A percentile compares a stretch with the other conserved stretches of the same genome.
Conservation (phyloP, 345 rosid species). For the Bruguiera parviflora region DNA sequence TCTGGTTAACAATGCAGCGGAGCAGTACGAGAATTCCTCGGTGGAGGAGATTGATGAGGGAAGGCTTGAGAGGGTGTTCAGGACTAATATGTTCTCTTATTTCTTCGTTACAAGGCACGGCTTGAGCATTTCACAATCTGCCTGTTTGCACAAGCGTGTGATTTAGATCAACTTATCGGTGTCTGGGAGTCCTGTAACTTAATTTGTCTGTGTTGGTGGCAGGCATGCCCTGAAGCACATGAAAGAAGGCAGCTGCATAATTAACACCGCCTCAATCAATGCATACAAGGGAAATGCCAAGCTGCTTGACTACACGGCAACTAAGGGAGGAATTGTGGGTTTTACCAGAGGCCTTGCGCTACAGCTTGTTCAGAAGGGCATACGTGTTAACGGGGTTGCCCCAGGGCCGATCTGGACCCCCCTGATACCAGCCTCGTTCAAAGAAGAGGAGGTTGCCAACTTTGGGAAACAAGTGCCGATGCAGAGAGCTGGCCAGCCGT, state of each 20-base stretch:
- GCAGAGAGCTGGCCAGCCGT: constrained; percentile 80
- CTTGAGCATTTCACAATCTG: not conserved
- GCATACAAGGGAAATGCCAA: constrained; percentile 55
- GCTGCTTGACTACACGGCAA: constrained; percentile 65
- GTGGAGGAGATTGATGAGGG: constrained; percentile 69
- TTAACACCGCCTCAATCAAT: constrained; percentile 66
- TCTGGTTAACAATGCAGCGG: constrained; percentile 64
- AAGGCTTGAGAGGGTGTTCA: constrained; percentile 64
- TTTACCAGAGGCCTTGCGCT: constrained; percentile 73
- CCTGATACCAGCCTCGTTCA: constrained; percentile 55
- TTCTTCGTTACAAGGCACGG: constrained; percentile 51
- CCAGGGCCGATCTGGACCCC: constrained; percentile 92
- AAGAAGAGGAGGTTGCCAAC: constrained; percentile 40
- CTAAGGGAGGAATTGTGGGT: constrained; percentile 75
- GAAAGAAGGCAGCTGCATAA: constrained; percentile 71
- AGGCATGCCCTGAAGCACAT: constrained; percentile 73
- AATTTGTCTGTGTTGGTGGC: not conserved
- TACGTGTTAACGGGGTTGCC: constrained; percentile 70
- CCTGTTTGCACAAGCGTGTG: not conserved
- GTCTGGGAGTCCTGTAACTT: not conserved
- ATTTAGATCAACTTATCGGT: not conserved
- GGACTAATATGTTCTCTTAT: constrained; percentile 65
- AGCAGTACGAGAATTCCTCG: constrained; percentile 43
- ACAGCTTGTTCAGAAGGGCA: constrained; percentile 53
- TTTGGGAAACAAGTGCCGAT: constrained; percentile 61